Conservation (phyloP, 768 basidiomycete genomes). For the Lentinus brumalis region DNA sequence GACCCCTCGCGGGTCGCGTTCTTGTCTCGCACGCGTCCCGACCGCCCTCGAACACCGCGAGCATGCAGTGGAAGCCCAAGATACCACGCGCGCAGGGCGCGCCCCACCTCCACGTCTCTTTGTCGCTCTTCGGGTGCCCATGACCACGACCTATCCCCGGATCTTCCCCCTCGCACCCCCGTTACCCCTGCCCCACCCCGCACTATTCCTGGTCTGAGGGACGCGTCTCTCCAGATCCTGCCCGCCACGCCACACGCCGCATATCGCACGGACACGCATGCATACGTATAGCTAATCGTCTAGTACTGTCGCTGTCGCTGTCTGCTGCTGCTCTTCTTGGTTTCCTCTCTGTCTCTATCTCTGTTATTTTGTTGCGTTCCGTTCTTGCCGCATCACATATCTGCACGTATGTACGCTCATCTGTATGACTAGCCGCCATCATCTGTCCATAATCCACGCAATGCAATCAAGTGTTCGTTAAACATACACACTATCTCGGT, state of each 20-base stretch:
- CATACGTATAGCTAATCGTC: conserved; percentile 12
- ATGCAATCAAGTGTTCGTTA: too few relatives aligned
- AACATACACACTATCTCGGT: too few relatives aligned
- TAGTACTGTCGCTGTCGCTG: conserved; percentile 12
- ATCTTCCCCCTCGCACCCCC: too few relatives aligned
- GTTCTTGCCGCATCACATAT: not conserved
- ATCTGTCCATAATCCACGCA: not conserved
- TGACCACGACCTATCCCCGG: too few relatives aligned
- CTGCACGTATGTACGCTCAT: not conserved
- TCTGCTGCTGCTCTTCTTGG: not conserved
- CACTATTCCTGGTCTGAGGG: not conserved
- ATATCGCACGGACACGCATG: conserved; percentile 13
- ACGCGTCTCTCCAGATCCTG: not conserved
- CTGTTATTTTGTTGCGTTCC: not conserved
- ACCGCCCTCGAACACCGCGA: too few relatives aligned
- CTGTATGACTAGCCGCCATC: conserved; percentile 2
- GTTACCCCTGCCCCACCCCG: not conserved
- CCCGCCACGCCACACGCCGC: not conserved
- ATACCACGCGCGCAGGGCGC: too few relatives aligned
- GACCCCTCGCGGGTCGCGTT: not conserved
- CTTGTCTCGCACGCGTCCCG: not conserved
- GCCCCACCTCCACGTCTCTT: too few relatives aligned
- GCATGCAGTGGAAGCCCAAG: not conserved
- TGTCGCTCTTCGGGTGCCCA: too few relatives aligned
- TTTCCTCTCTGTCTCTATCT: not conserved